Evolutionary conservation across 2,329 filamentous ascomycete species (phyloP), one percentile per base, ranked within the genome.

Genomic region (Colletotrichum sojae): DNA sequence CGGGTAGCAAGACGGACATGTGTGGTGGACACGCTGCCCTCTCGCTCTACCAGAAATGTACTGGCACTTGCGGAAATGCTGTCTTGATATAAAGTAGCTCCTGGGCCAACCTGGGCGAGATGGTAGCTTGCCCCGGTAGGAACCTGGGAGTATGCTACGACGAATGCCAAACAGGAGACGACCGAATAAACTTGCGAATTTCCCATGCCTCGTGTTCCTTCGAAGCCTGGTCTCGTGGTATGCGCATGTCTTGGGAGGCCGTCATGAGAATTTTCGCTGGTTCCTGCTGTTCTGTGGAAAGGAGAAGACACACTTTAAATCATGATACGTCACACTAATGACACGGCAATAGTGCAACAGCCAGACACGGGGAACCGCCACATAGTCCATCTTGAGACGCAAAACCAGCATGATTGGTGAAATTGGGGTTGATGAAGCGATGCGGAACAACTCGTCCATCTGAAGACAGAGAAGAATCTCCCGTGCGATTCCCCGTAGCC

Each of bases 11-110:
- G 25, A 40, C 36, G 5, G 61, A 71, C 8, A 55, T 64, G 20
- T 73, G 72, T 31, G 72, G 72, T 15, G 72, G 81, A 12, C 74
- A 75, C 12, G 74, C 71, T 16, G 75, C 75, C 2, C 73, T 81
- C 18, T 77, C 75, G 6, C 71, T 82, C 3, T 83, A 82, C 60
- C 69, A 77, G 58, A 79, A 76, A 69, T 83, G 81, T 60, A 62
- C 68, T 12, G 77, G 74, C 53, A 63, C 72, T 55, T 77, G 76
- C 40, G 43, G 65, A 55, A 77, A 77, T 58, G 71, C 69, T n/a
- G 59, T 53, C 6, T 60, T 72, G 40, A 57, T 72, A 40, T 72
- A 31, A 63, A 48, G 39, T 46, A 52, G 58, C 20, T 52, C 46
- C 20, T 43, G 15, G 12, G 13, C 12, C 40, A 43, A 43, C 2